phyloP scores from a whole-genome alignment of 371 early-diverging fungal genomes.

The Gilbertella persicaria region DNA sequence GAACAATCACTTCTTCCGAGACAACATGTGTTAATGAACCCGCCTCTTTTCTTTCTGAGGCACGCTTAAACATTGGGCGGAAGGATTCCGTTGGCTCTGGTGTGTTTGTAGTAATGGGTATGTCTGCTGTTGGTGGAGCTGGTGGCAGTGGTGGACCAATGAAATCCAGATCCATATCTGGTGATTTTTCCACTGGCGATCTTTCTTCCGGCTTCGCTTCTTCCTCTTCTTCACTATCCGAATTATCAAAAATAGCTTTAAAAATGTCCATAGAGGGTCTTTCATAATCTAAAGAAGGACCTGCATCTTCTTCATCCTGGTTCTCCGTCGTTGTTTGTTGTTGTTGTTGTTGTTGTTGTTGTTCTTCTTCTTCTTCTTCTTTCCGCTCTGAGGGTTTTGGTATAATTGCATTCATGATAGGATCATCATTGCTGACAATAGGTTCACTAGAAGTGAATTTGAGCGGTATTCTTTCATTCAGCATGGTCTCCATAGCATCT shows the following conservation, averaged over 20 bases:
- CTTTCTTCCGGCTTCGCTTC: constrained; percentile 34
- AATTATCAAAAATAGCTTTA: constrained; percentile 80
- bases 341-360: too few species aligned
- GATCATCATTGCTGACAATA: constrained; percentile 26
- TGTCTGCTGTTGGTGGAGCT: constrained; percentile 14
- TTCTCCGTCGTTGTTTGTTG: constrained; percentile 44
- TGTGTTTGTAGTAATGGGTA: constrained; percentile 4
- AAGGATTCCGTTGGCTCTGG: constrained; percentile 23
- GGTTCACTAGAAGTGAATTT: constrained; percentile 9
- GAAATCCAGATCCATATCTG: constrained; percentile 27
- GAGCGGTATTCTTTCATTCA: constrained; percentile 33
- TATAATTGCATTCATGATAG: constrained; percentile 35
- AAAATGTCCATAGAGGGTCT: constrained; percentile 87
- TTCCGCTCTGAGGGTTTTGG: constrained; percentile 47
- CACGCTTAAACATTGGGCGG: constrained; percentile 47
- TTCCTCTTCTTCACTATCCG: constrained; percentile 59
- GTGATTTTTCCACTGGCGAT: constrained; percentile 2
- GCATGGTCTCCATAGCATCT: constrained; percentile 60
- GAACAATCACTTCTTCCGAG: constrained; percentile 44
- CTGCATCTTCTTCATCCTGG: constrained; percentile 32
- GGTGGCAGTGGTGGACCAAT: constrained; percentile 44
- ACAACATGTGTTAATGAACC: constrained; percentile 14
- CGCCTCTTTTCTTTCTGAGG: constrained; percentile 16
- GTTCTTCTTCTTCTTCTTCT: constrained; percentile 56
- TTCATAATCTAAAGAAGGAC: constrained; percentile 38